A percentile compares a stretch with the other conserved stretches of the same genome.
phyloP scores from a whole-genome alignment of 2,329 filamentous ascomycete genomes.

The Nemania sp. region DNA sequence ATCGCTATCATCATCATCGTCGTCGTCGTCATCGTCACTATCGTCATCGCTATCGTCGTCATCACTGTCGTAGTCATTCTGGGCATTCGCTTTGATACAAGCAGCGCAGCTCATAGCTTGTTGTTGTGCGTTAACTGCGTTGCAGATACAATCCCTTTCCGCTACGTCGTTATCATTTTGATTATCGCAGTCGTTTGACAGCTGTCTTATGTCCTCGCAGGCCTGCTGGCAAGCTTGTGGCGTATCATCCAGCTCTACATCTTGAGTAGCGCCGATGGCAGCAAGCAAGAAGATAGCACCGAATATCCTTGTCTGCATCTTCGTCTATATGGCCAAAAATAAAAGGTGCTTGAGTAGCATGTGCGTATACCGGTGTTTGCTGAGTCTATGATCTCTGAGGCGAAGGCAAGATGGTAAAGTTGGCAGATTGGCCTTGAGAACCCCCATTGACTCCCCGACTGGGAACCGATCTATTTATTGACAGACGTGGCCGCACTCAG shows the following conservation, averaged over 20 bases:
- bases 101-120: slow-evolving; percentile 12
- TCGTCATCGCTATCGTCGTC: too few species aligned
- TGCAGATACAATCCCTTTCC: slow-evolving; percentile 14
- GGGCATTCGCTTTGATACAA: slow-evolving; percentile 12
- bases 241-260: slow-evolving; percentile 13
- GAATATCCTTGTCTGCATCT: slow-evolving; percentile 8
- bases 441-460: too few species aligned
- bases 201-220: slow-evolving; percentile 8
- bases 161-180: neutral
- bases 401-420: neutral
- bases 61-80: too few species aligned
- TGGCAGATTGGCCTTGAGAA: neutral
- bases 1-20: too few species aligned
- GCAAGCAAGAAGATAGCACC: slow-evolving; percentile 8
- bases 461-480: slow-evolving; percentile 12
- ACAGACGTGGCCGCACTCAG: neutral
- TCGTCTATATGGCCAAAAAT: neutral
- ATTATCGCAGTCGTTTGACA: slow-evolving; percentile 12
- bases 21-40: neutral
- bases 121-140: slow-evolving; percentile 6
- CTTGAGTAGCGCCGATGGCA: slow-evolving; percentile 11
- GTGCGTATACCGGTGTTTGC: neutral
- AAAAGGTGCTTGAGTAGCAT: too few species aligned
- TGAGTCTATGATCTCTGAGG: neutral
- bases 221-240: slow-evolving; percentile 11